Evolutionary conservation across 345 rosid genomes (phyloP).

Genomic region (Nasturtium officinale): DNA sequence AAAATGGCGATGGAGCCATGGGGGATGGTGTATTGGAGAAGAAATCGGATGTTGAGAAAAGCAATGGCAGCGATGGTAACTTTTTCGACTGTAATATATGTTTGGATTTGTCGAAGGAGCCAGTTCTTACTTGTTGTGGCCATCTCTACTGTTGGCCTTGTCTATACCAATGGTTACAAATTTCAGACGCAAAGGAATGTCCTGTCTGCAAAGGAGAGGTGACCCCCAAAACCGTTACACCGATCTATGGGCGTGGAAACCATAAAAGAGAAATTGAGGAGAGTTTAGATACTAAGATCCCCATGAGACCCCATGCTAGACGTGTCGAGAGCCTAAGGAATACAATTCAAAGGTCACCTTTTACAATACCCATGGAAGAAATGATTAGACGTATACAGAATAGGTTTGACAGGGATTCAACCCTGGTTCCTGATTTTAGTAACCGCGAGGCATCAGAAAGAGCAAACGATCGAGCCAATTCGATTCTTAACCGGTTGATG

Average conservation of each 20-base stretch:
- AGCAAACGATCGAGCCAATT: constrained; percentile 51
- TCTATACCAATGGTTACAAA: constrained; percentile 73
- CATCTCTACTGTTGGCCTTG: constrained; percentile 98
- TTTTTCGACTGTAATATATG: constrained; percentile 87
- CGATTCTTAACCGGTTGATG: constrained; percentile 64
- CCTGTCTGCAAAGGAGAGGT: constrained; percentile 99
- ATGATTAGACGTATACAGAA: constrained; percentile 79
- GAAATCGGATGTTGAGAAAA: constrained; percentile 61
- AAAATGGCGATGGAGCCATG: constrained; percentile 61
- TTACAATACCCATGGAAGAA: constrained; percentile 74
- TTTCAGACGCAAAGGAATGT: constrained; percentile 86
- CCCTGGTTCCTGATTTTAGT: constrained; percentile 50
- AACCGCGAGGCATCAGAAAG: constrained; percentile 52
- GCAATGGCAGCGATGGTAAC: constrained; percentile 61
- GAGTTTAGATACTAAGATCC: constrained; percentile 66
- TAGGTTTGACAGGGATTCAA: constrained; percentile 67
- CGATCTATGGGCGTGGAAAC: constrained; percentile 83
- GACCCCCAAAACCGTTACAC: constrained; percentile 69
- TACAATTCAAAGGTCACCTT: constrained; percentile 62
- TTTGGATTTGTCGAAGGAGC: constrained; percentile 77
- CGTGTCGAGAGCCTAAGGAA: constrained; percentile 94
- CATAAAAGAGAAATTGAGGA: constrained; percentile 58
- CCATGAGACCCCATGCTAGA: constrained; percentile 72
- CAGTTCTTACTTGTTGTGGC: constrained; percentile 93
- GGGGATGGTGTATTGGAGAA: constrained; percentile 59